A percentile compares a stretch with the other conserved stretches of the same genome.
phyloP scores from a whole-genome alignment of 2,329 filamentous ascomycete genomes.

The Penicillium aurantiogriseum region DNA sequence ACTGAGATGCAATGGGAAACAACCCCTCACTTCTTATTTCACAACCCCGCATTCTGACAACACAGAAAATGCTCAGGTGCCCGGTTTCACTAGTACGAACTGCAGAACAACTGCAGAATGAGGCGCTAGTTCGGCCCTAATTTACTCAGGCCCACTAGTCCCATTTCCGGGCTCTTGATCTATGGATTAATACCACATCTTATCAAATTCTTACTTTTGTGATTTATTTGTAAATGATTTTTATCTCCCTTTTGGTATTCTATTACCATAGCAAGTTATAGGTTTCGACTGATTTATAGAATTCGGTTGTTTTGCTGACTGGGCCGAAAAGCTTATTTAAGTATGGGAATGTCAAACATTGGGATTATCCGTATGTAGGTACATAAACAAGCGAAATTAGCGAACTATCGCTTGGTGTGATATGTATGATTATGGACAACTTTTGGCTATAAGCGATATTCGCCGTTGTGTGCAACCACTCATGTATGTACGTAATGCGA shows the following conservation, averaged over 20 bases:
- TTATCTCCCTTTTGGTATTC: not conserved
- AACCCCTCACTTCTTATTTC: not conserved
- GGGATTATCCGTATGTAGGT: too few relatives aligned
- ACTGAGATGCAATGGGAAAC: not conserved
- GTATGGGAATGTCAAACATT: too few relatives aligned
- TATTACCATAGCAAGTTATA: not conserved
- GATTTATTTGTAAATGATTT: fast-evolving
- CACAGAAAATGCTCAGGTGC: not conserved
- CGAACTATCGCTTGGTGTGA: not conserved
- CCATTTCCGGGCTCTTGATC: not conserved
- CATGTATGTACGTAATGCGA: too few relatives aligned
- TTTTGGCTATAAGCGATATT: not conserved
- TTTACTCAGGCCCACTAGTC: not conserved
- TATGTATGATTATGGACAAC: too few relatives aligned
- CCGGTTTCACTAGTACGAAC: not conserved
- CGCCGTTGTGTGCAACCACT: too few relatives aligned
- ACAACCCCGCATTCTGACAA: not conserved
- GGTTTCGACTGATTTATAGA: not conserved
- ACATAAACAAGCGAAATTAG: too few relatives aligned
- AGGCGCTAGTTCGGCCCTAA: not conserved
- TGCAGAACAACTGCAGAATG: not conserved
- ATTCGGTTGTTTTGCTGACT: not conserved
- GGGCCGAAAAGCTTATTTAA: not conserved
- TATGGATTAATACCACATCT: not conserved
- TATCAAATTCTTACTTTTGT: not conserved